phyloP scores from a whole-genome alignment of 2,329 filamentous ascomycete species.

The Didymella pinodella region DNA sequence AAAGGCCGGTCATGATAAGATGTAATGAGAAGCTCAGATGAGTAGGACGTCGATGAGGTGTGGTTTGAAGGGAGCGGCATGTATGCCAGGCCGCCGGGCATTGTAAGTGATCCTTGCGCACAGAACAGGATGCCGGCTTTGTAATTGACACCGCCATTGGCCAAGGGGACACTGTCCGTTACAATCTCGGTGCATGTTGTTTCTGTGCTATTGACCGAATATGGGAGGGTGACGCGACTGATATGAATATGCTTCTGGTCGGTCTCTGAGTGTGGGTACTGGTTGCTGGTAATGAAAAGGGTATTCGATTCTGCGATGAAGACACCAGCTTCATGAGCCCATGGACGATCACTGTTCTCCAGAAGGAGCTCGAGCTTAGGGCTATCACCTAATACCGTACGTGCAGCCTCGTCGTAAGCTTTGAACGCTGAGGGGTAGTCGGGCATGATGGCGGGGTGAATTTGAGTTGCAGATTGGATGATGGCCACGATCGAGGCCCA shows the following conservation, averaged over 20 bases:
- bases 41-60: slow-evolving; percentile 9
- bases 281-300: slow-evolving; percentile 53
- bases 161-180: slow-evolving; percentile 23
- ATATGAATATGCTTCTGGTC: slow-evolving; percentile 30
- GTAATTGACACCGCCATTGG: slow-evolving; percentile 44
- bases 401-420: slow-evolving; percentile 20
- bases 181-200: slow-evolving; percentile 17
- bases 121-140: slow-evolving; percentile 44
- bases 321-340: slow-evolving; percentile 60
- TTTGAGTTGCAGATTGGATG: neutral
- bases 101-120: slow-evolving; percentile 41
- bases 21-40: slow-evolving; percentile 44
- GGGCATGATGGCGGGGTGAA: slow-evolving; percentile 2
- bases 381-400: slow-evolving; percentile 13
- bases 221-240: slow-evolving; percentile 25
- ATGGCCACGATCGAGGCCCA: neutral
- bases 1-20: slow-evolving; percentile 55
- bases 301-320: slow-evolving; percentile 44
- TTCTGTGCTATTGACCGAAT: slow-evolving; percentile 5
- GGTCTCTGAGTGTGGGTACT: slow-evolving; percentile 25
- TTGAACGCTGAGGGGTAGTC: slow-evolving; percentile 14
- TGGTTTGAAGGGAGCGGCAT: slow-evolving; percentile 37
- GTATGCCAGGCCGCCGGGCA: slow-evolving; percentile 41
- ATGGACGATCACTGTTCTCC: slow-evolving; percentile 70
- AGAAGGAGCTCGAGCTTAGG: slow-evolving; percentile 25